Conservation (phyloP, 2,329 filamentous ascomycete species). For the Tolypocladium endophyticum region DNA sequence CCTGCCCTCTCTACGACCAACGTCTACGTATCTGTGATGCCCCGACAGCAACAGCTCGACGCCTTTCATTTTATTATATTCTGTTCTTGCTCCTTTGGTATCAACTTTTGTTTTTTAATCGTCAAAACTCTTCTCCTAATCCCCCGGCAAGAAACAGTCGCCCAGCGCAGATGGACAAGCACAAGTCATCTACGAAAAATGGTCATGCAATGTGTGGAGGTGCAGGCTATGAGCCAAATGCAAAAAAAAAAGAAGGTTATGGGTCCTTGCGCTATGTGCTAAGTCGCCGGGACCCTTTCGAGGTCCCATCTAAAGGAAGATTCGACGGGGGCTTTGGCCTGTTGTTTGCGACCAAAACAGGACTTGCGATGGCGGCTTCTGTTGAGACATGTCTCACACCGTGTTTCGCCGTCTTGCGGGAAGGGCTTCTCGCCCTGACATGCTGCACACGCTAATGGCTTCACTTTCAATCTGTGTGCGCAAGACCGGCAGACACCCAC, state of each 20-base stretch:
- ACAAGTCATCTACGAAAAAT: constrained; percentile 25
- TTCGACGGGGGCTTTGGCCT: not conserved
- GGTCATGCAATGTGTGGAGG: constrained; percentile 20
- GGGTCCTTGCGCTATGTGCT: not conserved
- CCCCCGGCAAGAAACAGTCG: constrained; percentile 21
- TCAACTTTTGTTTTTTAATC: constrained; percentile 25
- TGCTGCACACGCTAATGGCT: constrained; percentile 8
- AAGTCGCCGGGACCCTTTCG: not conserved
- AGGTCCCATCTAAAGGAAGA: not conserved
- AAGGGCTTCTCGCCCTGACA: not conserved
- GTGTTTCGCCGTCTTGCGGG: not conserved
- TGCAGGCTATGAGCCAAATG: not conserved
- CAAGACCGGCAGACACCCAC: constrained; percentile 7
- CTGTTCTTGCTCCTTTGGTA: constrained; percentile 22
- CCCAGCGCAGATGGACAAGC: constrained; percentile 17
- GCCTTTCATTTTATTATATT: constrained; percentile 40
- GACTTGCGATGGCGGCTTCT: not conserved
- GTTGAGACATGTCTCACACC: not conserved
- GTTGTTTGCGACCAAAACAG: not conserved
- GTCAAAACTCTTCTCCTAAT: constrained; percentile 25
- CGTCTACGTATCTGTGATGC: constrained; percentile 49
- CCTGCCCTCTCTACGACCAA: constrained; percentile 35
- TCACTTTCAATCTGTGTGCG: constrained; percentile 8
- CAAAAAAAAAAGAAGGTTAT: not conserved
- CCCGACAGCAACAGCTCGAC: constrained; percentile 47